These are phyloP conservation scores for Mallotus repandus DNA, from an alignment of 441 rosid genomes.

Conservation along the genomic window DNA sequence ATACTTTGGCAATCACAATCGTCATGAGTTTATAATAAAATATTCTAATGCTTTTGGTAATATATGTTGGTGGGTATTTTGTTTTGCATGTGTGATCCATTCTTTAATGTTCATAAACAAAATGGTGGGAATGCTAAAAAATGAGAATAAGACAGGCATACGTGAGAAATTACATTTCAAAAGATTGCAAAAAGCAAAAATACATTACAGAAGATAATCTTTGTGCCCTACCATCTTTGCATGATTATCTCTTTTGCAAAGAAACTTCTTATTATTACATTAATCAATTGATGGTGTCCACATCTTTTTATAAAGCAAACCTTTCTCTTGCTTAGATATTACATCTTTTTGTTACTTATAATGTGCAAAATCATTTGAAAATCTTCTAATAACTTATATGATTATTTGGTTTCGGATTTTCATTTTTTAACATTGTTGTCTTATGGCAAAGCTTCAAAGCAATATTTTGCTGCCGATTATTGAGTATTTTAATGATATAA, in stretches of 20 bases:
- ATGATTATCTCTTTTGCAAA: slow-evolving; percentile 35
- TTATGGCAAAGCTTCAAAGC: too few relatives aligned
- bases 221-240: slow-evolving; percentile 57
- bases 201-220: slow-evolving; percentile 39
- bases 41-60: background rate
- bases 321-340: slow-evolving; percentile 21
- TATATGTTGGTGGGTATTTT: background rate
- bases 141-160: slow-evolving; percentile 30
- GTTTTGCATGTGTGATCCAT: slow-evolving; percentile 24
- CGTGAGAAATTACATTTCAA: slow-evolving; percentile 30
- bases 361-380: too few relatives aligned
- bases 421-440: too few relatives aligned
- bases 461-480: too few relatives aligned
- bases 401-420: too few relatives aligned
- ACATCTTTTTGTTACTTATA: background rate
- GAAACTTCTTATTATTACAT: slow-evolving; percentile 45
- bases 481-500: too few relatives aligned
- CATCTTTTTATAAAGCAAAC: slow-evolving; percentile 39
- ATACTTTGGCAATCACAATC: too few relatives aligned
- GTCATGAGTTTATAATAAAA: too few relatives aligned
- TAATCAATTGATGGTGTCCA: slow-evolving; percentile 38
- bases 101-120: slow-evolving; percentile 23
- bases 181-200: slow-evolving; percentile 42
- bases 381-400: too few relatives aligned
- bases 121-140: slow-evolving; percentile 35